Conservation (phyloP, 2,329 filamentous ascomycete genomes). For the Verticillium isaacii region DNA sequence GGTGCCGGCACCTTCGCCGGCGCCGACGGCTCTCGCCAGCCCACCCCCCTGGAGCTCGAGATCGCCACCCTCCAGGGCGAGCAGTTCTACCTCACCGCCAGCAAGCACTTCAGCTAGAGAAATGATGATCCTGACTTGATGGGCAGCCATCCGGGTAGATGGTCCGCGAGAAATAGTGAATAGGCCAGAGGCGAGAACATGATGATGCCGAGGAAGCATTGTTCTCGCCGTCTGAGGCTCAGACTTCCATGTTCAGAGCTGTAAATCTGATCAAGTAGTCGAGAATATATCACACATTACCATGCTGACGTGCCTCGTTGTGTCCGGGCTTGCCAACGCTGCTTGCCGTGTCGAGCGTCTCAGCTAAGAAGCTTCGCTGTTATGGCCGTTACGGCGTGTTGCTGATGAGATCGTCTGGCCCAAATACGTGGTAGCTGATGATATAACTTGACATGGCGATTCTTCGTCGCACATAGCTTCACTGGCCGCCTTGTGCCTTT, state of each 20-base stretch:
- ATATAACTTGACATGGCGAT: too few relatives aligned
- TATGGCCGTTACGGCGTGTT: not conserved
- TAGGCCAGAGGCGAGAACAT: too few relatives aligned
- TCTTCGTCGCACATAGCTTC: too few relatives aligned
- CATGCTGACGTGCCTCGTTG: not conserved
- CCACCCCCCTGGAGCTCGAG: conserved; percentile 67
- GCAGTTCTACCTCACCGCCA: conserved; percentile 72
- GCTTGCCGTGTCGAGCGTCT: not conserved
- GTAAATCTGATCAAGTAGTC: not conserved
- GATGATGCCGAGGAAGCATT: too few relatives aligned
- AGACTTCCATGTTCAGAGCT: too few relatives aligned
- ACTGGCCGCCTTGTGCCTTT: too few relatives aligned
- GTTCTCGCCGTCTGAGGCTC: too few relatives aligned
- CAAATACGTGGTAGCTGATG: too few relatives aligned
- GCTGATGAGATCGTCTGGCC: too few relatives aligned
- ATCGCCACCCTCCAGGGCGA: conserved; percentile 81
- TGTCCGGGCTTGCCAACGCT: not conserved
- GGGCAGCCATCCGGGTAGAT: not conserved
- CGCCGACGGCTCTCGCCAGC: conserved; percentile 79
- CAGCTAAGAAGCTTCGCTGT: not conserved
- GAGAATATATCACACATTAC: not conserved
- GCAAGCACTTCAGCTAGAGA: conserved; percentile 67
- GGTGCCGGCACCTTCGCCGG: conserved; percentile 86
- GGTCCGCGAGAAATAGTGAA: too few relatives aligned
- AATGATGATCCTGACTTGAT: not conserved